Base-by-base conservation (phyloP, 169 alveolate genomes). In the Plasmodium vivax region DNA sequence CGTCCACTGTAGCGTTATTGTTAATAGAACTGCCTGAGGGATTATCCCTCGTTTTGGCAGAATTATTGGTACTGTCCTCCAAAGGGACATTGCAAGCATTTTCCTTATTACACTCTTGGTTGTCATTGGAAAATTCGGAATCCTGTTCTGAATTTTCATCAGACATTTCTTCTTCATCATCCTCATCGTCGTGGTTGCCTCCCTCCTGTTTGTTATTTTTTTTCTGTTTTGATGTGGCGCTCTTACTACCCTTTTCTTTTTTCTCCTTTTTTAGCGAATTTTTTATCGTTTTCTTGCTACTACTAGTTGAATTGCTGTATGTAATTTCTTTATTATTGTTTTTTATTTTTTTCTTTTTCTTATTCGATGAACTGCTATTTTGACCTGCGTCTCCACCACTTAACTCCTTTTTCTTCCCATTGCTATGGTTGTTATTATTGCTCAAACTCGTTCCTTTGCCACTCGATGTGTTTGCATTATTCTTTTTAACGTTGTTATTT, bases 271-370 rank as follows among this genome's bases (percentile, higher is more conserved):
- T 32, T 82, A 82, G 6, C 14, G 90, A 54, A 56, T 14, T 56
- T 19, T 82, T 82, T 30, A 82, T 82, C 43, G 54, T 82, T 30
- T 82, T 82, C 43, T 82, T 82, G 72, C 54, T 82, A 32, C 9
- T 32, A 58, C 16, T 82, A 30, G 72, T 68, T 68, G 77, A 27
- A 68, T 68, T n/a, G 36, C 43, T 58, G 10, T 27, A 30, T 8
- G n/a, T 32, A 30, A n/a, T n/a, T 82, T 82, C 79, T 51, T 82
- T 82, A 23, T 38, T 82, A 10, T 27, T 80, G 19, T 80, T 80
- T 45, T 47, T 82, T 45, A 56, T 4, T 56, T 82, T 82, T 54
- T 82, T 82, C 23, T 82, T 82, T 58, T 51, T 58, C 3, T 54
- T 82, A 10, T 32, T 51, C 6, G 71, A 80, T 6, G 85, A 80